Conservation (phyloP, 768 basidiomycete species). For the Rhizopogon rudus region DNA sequence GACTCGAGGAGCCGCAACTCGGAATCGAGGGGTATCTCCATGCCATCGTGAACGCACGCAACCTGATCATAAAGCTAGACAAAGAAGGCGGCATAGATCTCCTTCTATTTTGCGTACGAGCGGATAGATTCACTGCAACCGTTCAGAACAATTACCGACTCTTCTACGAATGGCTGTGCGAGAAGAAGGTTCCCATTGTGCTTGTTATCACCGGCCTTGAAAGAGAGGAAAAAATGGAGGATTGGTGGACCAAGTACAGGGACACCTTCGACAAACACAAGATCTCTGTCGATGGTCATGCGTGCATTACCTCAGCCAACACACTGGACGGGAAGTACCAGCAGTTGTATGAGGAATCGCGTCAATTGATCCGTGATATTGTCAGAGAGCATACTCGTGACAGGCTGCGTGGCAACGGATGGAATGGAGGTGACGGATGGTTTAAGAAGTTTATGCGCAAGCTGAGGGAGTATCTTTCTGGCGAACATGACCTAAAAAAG, state of each 20-base stretch:
- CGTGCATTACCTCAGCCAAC: conserved; percentile 27
- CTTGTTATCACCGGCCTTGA: conserved; percentile 30
- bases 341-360: neutral
- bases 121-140: conserved; percentile 24
- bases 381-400: neutral
- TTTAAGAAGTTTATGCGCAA: conserved; percentile 9
- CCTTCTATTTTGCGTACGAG: conserved; percentile 29
- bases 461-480: conserved; percentile 9
- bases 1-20: conserved; percentile 24
- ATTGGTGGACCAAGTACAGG: conserved; percentile 16
- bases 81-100: conserved; percentile 27
- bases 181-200: conserved; percentile 25
- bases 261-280: conserved; percentile 14
- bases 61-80: conserved; percentile 30
- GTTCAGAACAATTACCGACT: conserved; percentile 28
- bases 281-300: conserved; percentile 24
- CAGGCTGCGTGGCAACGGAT: neutral
- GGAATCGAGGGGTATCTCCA: conserved; percentile 19
- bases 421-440: conserved; percentile 16
- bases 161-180: conserved; percentile 37
- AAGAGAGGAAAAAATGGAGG: conserved; percentile 11
- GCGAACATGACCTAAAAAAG: no score
- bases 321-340: conserved; percentile 3
- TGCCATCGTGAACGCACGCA: conserved; percentile 26
- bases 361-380: neutral